Conservation (phyloP, 2,329 filamentous ascomycete species). For the Colletotrichum truncatum region DNA sequence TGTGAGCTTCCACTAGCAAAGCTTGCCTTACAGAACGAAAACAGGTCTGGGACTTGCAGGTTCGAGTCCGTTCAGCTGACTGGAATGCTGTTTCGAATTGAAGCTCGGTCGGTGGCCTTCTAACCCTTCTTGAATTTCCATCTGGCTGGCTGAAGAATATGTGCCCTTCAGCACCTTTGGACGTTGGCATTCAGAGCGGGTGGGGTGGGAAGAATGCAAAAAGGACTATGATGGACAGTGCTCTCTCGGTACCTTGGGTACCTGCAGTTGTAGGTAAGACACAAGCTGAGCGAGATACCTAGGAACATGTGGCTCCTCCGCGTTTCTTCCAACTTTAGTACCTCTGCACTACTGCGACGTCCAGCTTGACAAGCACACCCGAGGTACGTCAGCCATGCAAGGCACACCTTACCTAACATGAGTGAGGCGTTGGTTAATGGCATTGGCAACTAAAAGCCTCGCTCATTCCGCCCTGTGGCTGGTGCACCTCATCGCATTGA, state of each 20-base stretch:
- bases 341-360: background rate
- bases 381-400: conserved; percentile 9
- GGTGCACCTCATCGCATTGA: conserved; percentile 10
- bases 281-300: background rate
- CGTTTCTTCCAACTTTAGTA: no score
- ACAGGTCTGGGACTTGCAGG: background rate
- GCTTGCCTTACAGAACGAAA: background rate
- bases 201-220: no score
- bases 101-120: conserved; percentile 17
- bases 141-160: background rate
- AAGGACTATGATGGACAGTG: conserved; percentile 7
- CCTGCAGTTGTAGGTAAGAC: conserved; percentile 1
- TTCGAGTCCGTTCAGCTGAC: background rate
- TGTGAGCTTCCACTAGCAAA: background rate
- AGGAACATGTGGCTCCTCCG: no score
- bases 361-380: background rate
- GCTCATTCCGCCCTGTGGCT: conserved; percentile 23
- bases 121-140: no score
- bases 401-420: conserved; percentile 12
- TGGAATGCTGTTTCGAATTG: conserved; percentile 14
- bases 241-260: background rate
- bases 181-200: no score
- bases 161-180: background rate
- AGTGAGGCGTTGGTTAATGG: conserved; percentile 28
- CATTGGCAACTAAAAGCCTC: conserved; percentile 8